A percentile compares a stretch with the other conserved stretches of the same genome.
Conservation (phyloP, 768 basidiomycete species). For the Lactifluus hygrophoroides region DNA sequence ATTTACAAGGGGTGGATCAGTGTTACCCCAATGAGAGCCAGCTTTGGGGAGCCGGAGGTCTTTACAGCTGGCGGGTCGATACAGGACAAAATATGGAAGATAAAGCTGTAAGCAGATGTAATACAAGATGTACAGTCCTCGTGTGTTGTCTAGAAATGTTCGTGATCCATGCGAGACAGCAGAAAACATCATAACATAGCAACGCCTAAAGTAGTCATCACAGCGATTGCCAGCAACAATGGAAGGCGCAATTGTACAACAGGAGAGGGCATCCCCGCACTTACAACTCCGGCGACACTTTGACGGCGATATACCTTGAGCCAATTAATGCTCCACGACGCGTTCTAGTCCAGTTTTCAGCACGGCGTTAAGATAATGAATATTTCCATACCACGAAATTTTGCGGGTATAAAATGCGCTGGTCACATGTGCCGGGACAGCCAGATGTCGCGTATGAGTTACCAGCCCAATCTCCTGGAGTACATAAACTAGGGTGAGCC, state of each 20-base stretch:
- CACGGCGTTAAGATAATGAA: neutral
- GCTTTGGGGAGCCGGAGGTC: constrained; percentile 55
- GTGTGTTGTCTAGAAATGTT: neutral
- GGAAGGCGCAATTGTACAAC: neutral
- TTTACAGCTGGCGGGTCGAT: constrained; percentile 24
- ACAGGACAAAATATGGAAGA: constrained; percentile 44
- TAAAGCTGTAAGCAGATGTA: constrained; percentile 40
- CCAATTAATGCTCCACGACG: constrained; percentile 72
- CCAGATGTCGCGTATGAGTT: constrained; percentile 66
- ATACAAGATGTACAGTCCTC: neutral
- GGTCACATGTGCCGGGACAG: constrained; percentile 67
- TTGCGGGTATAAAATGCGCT: constrained; percentile 51
- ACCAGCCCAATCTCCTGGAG: constrained; percentile 72
- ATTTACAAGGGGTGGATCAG: constrained; percentile 60
- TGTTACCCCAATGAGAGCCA: constrained; percentile 69
- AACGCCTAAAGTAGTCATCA: neutral
- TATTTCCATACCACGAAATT: constrained; percentile 56
- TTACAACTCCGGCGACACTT: constrained; percentile 6
- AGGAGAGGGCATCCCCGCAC: constrained; percentile 4
- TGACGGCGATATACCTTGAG: constrained; percentile 53
- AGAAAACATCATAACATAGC: neutral
- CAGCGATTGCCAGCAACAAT: neutral
- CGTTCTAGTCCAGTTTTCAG: constrained; percentile 41
- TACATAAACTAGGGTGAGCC: constrained; percentile 9
- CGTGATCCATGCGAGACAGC: constrained; percentile 9